Evolutionary conservation across 2,329 filamentous ascomycete species (phyloP).

Genomic region (Coleophoma eucalyptorum): DNA sequence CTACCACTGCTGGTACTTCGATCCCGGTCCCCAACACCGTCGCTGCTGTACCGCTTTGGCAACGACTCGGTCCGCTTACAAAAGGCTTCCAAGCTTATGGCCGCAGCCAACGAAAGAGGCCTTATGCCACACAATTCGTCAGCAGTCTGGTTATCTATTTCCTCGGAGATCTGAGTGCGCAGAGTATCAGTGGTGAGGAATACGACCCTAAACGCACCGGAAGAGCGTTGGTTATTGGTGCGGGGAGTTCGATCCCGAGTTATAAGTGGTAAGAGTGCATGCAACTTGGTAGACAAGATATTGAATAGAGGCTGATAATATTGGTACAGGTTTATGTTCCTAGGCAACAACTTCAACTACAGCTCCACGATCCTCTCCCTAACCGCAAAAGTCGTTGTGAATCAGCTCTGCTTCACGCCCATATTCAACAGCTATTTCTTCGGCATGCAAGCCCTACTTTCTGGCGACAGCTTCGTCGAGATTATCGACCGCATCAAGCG

Average conservation of each 20-base stretch:
- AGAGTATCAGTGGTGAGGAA: constrained; percentile 56
- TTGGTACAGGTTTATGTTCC: constrained; percentile 65
- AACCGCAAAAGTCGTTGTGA: constrained; percentile 72
- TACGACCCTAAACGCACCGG: constrained; percentile 69
- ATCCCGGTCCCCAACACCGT: constrained; percentile 41
- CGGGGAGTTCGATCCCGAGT: constrained; percentile 67
- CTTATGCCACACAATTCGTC: constrained; percentile 75
- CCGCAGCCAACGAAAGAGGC: constrained; percentile 65
- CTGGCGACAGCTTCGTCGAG: constrained; percentile 60
- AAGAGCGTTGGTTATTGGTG: constrained; percentile 72
- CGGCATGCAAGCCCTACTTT: constrained; percentile 70
- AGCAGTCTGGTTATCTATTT: constrained; percentile 77
- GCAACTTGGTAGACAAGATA: not conserved
- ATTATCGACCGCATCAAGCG: constrained; percentile 67
- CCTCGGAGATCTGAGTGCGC: constrained; percentile 72
- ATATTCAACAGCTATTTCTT: constrained; percentile 84
- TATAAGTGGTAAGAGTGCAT: constrained; percentile 69
- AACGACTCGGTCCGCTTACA: constrained; percentile 54
- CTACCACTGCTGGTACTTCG: constrained; percentile 18
- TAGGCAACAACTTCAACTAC: constrained; percentile 83
- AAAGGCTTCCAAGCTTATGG: constrained; percentile 57
- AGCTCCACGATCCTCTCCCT: constrained; percentile 67
- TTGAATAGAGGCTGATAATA: not conserved
- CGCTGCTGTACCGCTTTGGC: constrained; percentile 41
- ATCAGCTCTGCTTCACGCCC: constrained; percentile 78